These are phyloP conservation scores for Pinus tabuliformis DNA, from an alignment of 75 land plant species.

Conservation along the genomic window DNA sequence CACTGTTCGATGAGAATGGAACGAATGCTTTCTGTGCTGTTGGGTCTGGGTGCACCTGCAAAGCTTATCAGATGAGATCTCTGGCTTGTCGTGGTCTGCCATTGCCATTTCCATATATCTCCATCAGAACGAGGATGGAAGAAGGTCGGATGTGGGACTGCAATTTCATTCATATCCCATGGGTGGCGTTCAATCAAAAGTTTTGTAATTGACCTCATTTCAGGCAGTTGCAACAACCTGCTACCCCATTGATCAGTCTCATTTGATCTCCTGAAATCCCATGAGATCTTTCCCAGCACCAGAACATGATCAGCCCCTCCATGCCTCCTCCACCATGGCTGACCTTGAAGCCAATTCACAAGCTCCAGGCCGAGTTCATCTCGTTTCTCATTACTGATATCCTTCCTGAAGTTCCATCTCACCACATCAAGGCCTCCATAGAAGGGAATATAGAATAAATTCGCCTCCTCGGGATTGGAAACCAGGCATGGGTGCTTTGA, in stretches of 20 bases:
- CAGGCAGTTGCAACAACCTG: slow-evolving; percentile 35
- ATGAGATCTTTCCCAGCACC: slow-evolving; percentile 73
- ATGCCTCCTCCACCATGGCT: slow-evolving; percentile 38
- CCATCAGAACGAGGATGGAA: slow-evolving; percentile 65
- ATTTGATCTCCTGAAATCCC: slow-evolving; percentile 56
- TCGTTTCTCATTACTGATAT: slow-evolving; percentile 35
- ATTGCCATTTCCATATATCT: slow-evolving; percentile 54
- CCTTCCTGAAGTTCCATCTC: slow-evolving; percentile 65
- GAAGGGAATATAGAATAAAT: slow-evolving; percentile 73
- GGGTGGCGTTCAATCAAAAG: slow-evolving; percentile 77
- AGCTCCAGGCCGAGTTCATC: slow-evolving; percentile 53
- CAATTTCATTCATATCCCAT: slow-evolving; percentile 70
- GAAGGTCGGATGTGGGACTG: slow-evolving; percentile 69
- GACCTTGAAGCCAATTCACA: slow-evolving; percentile 47
- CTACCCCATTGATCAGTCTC: slow-evolving; percentile 46
- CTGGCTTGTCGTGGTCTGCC: slow-evolving; percentile 10
- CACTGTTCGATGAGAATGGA: slow-evolving; percentile 54
- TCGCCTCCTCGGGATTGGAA: slow-evolving; percentile 31
- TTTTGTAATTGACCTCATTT: slow-evolving; percentile 52
- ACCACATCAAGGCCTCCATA: slow-evolving; percentile 71
- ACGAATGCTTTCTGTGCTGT: slow-evolving; percentile 37
- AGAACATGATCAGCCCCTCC: slow-evolving; percentile 58
- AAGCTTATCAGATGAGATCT: slow-evolving; percentile 40
- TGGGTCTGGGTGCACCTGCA: slow-evolving; percentile 58
- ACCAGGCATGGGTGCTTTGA: slow-evolving; percentile 59